phyloP scores from a whole-genome alignment of 2,329 filamentous ascomycete species.

The Diplodia seriata region DNA sequence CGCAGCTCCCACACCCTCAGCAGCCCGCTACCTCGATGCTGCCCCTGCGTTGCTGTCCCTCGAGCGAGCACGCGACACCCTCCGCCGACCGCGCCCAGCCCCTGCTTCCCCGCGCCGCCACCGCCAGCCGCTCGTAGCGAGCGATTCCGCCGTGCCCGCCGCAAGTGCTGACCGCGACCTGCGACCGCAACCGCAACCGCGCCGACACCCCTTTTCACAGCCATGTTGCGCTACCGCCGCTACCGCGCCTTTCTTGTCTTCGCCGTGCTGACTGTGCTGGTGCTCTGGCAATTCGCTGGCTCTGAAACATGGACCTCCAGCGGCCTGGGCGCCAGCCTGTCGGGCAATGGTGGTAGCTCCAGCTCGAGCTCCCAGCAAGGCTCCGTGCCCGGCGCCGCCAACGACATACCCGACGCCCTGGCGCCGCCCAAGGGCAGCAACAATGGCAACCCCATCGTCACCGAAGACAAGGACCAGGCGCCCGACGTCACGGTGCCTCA shows the following conservation, averaged over 20 bases:
- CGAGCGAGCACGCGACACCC: conserved; percentile 29
- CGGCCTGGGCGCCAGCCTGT: conserved; percentile 13
- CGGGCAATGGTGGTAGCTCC: conserved; percentile 1
- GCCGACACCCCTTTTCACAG: background rate
- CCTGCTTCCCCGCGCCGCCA: conserved; percentile 15
- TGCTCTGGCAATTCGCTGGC: conserved; percentile 60
- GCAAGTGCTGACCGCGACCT: conserved; percentile 3
- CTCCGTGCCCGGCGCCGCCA: conserved; percentile 4
- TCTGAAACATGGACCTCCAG: conserved; percentile 51
- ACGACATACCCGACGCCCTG: conserved; percentile 21
- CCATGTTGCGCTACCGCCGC: conserved; percentile 66
- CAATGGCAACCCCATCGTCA: conserved; percentile 33
- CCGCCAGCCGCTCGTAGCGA: conserved; percentile 19
- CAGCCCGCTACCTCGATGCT: conserved; percentile 14
- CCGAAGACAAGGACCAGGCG: conserved; percentile 40
- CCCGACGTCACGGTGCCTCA: conserved; percentile 43
- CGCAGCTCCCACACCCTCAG: background rate
- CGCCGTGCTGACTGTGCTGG: conserved; percentile 62
- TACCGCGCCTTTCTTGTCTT: conserved; percentile 67
- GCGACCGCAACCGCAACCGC: conserved; percentile 10
- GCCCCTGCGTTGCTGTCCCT: conserved; percentile 9
- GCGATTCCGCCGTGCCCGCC: conserved; percentile 20
- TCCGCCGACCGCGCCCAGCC: conserved; percentile 23
- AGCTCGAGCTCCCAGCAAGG: conserved; percentile 15
- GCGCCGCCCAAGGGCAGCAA: conserved; percentile 37